phyloP scores from a whole-genome alignment of 1,139 yeast species.

The Pichia sp. region DNA sequence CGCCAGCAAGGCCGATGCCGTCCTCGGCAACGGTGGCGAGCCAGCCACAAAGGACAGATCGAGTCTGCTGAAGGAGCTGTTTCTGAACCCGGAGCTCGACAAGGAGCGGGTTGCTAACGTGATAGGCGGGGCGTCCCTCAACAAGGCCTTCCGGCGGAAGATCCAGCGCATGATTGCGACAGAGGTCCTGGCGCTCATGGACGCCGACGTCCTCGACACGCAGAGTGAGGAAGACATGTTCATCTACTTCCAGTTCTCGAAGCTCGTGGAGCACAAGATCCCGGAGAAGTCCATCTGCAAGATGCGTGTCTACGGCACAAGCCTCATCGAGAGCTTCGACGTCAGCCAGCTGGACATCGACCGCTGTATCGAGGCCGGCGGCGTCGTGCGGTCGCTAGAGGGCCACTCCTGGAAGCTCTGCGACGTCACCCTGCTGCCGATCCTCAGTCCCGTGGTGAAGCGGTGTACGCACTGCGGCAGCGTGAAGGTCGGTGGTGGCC shows the following conservation, averaged over 20 bases:
- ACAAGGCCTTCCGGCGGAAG: conserved; percentile 3
- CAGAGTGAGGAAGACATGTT: conserved; percentile 20
- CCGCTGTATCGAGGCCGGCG: background rate
- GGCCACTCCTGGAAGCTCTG: conserved; percentile 29
- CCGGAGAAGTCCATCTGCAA: conserved; percentile 7
- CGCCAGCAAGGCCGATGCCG: background rate
- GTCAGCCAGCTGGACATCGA: conserved; percentile 17
- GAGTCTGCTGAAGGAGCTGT: conserved; percentile 8
- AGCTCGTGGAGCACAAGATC: conserved; percentile 13
- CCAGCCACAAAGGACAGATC: background rate
- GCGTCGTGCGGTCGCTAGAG: conserved; percentile 20
- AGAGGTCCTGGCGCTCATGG: conserved; percentile 17
- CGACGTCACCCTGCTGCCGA: conserved; percentile 28
- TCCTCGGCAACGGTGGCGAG: background rate
- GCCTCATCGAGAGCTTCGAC: conserved; percentile 4
- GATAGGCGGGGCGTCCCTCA: conserved; percentile 1
- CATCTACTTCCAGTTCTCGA: conserved; percentile 21
- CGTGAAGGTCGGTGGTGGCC: background rate
- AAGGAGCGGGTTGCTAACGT: conserved; percentile 12
- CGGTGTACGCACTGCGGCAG: conserved; percentile 23
- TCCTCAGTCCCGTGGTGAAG: conserved; percentile 21
- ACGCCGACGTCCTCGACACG: conserved; percentile 4
- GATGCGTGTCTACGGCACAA: conserved; percentile 16
- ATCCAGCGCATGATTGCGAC: conserved; percentile 20
- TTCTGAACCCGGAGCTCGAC: conserved; percentile 18